phyloP scores from a whole-genome alignment of 2,329 filamentous ascomycete genomes.

The Diplodia corticola region DNA sequence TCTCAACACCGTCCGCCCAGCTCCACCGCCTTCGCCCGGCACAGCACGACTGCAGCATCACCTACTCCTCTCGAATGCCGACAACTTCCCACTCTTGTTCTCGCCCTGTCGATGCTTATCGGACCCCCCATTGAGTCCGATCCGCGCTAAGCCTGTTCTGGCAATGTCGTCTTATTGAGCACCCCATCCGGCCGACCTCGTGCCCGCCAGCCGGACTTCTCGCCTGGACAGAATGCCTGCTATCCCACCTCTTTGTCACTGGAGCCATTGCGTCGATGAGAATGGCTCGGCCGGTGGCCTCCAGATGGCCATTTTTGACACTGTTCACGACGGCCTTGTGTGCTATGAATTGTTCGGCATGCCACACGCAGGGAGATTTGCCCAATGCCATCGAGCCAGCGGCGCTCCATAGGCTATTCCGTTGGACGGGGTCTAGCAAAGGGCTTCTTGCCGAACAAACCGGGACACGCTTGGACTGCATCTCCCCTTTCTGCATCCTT shows the following conservation, averaged over 20 bases:
- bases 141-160: background rate
- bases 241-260: background rate
- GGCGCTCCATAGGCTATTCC: too few relatives aligned
- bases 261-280: too few relatives aligned
- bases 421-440: too few relatives aligned
- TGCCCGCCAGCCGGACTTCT: background rate
- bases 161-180: conserved; percentile 27
- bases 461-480: too few relatives aligned
- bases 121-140: background rate
- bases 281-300: too few relatives aligned
- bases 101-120: background rate
- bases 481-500: background rate
- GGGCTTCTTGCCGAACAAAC: too few relatives aligned
- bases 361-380: too few relatives aligned
- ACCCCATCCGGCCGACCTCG: conserved; percentile 26
- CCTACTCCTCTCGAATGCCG: too few relatives aligned
- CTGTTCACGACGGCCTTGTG: too few relatives aligned
- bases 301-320: background rate
- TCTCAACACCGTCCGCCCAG: background rate
- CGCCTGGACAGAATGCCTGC: background rate
- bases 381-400: too few relatives aligned
- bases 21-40: background rate
- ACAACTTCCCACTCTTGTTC: too few relatives aligned
- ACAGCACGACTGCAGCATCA: background rate
- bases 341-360: too few relatives aligned